These are phyloP conservation scores for Sanghuangporus sanghuang DNA, from an alignment of 1,284 basidiomycete species.

Conservation along the genomic window DNA sequence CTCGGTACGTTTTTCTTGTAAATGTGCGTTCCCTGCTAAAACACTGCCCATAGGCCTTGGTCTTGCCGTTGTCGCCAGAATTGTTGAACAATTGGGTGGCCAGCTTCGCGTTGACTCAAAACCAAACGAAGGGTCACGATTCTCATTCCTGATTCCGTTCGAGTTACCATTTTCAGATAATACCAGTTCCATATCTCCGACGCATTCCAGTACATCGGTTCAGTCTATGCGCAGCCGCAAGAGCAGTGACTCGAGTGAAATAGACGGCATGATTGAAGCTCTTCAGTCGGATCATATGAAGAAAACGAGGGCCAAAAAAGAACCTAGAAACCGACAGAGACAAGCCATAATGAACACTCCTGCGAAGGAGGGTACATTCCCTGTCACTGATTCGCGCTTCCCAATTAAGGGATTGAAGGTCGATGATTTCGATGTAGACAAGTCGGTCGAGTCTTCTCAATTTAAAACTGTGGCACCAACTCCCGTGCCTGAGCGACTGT, in stretches of 20 bases:
- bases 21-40: not conserved
- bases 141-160: conserved; percentile 69
- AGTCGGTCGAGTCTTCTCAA: conserved; percentile 16
- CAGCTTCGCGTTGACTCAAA: conserved; percentile 78
- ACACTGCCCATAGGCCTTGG: conserved; percentile 49
- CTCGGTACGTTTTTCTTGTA: conserved; percentile 37
- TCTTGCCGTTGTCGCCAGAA: conserved; percentile 78
- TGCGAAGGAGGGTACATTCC: conserved; percentile 27
- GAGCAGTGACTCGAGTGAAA: conserved; percentile 34
- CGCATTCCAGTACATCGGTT: conserved; percentile 19
- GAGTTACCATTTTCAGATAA: conserved; percentile 21
- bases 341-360: not conserved
- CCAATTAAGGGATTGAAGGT: conserved; percentile 40
- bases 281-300: conserved; percentile 41
- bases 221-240: conserved; percentile 11
- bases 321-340: not conserved
- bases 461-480: conserved; percentile 11
- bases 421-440: conserved; percentile 33
- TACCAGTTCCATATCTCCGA: conserved; percentile 18
- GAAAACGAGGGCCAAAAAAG: not conserved
- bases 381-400: conserved; percentile 30
- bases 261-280: conserved; percentile 66
- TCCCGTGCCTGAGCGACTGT: not conserved
- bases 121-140: conserved; percentile 63
- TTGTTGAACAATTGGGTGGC: conserved; percentile 76